Evolutionary conservation across 495 filamentous ascomycete species (phyloP).

Genomic region (Apodospora peruviana): DNA sequence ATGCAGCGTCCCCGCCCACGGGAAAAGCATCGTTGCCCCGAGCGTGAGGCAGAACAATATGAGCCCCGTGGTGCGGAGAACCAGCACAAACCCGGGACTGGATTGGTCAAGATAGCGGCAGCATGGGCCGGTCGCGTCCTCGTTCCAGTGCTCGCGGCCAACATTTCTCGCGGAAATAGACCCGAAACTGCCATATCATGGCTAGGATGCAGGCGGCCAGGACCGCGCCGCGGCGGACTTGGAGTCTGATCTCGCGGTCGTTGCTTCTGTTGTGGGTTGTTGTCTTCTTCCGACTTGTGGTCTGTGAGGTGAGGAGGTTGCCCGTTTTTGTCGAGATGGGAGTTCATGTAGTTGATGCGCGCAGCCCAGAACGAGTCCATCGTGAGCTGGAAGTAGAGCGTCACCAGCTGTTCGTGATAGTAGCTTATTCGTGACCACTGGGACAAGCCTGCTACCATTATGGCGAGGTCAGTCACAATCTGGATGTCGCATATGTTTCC

Average conservation of each 20-base stretch:
- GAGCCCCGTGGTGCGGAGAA: neutral
- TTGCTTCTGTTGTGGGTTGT: neutral
- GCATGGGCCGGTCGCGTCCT: neutral
- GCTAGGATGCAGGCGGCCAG: neutral
- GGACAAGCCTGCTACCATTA: neutral
- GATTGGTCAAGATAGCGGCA: neutral
- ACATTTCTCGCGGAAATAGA: conserved; percentile 1
- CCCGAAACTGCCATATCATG: neutral
- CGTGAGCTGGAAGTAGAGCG: neutral
- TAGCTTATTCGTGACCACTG: neutral
- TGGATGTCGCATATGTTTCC: conserved; percentile 2
- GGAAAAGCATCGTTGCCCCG: neutral
- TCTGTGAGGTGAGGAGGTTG: neutral
- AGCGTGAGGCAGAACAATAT: neutral
- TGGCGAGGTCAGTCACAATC: neutral
- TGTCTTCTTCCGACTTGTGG: neutral
- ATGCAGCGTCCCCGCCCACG: neutral
- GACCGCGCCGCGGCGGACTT: neutral
- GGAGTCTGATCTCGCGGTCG: neutral
- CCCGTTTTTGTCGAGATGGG: neutral
- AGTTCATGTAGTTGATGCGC: conserved; percentile 2
- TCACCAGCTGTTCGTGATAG: conserved; percentile 1
- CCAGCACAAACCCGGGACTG: neutral
- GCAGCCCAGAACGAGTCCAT: conserved; percentile 3
- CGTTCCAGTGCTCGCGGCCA: neutral